phyloP scores from a whole-genome alignment of 139 green algal species.

The Chlorella sp. region DNA sequence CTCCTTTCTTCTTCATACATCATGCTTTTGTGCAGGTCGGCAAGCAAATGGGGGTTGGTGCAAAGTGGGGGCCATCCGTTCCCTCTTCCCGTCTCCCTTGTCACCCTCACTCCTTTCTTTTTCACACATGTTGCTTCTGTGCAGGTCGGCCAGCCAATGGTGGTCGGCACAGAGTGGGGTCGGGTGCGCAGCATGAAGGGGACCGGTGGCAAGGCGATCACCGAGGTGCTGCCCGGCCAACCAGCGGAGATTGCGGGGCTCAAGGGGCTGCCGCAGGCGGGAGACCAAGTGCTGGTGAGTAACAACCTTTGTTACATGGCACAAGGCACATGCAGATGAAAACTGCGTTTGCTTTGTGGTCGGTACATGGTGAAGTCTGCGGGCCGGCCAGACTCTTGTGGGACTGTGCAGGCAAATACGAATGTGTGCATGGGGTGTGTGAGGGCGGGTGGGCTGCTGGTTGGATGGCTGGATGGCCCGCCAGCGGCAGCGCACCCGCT shows the following conservation, averaged over 20 bases:
- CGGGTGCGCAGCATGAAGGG: constrained; percentile 55
- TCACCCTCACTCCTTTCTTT: background rate
- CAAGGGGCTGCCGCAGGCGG: constrained; percentile 79
- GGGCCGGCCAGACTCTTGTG: no score
- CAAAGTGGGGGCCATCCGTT: no score
- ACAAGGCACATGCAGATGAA: no score
- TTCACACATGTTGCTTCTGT: background rate
- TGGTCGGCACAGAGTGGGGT: constrained; percentile 86
- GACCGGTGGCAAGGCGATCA: constrained; percentile 30
- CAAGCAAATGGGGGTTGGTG: no score
- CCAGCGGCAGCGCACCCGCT: background rate
- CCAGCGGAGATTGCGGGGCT: constrained; percentile 76
- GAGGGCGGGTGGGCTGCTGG: no score
- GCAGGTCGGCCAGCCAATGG: constrained; percentile 60
- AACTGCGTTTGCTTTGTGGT: no score
- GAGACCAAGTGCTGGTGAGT: constrained; percentile 79
- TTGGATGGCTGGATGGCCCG: background rate
- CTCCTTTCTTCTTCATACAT: no score
- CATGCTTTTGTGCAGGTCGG: no score
- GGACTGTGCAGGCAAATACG: no score
- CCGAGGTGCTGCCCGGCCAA: constrained; percentile 66
- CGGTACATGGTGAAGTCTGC: no score
- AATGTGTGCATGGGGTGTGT: no score
- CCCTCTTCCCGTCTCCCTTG: background rate
- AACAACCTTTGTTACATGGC: no score